Base-by-base conservation (phyloP, 768 basidiomycete genomes). In the Mycena metata region DNA sequence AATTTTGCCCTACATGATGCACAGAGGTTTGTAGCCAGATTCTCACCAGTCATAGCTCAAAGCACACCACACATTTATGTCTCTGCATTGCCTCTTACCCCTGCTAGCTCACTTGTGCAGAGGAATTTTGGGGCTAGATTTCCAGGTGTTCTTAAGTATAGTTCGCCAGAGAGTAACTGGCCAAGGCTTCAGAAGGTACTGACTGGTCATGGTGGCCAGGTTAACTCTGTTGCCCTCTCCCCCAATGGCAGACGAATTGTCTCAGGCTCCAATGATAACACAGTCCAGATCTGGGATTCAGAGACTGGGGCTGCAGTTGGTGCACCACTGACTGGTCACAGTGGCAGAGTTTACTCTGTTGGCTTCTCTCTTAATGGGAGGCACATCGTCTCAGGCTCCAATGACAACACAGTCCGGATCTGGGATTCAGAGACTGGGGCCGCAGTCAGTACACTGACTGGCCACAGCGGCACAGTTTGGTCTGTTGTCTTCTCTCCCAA, bases 251-350 rank as follows among this genome's bases (percentile, higher is more conserved):
- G 5, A 5, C 10, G 16, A 2, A n/a, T 60, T 35, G 60, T 26
- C 7, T 60, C 47, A 19, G 60, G 60, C 1, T 49, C 46, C 0
- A 1, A 39, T 16, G 47, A 60, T 23, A 23, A 8, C 15, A 50
- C 60, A 0, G 13, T 60, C 21, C 36, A 36, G 1, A 23, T 60
- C 33, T 60, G 60, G 60, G 60, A 60, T 15, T 39, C 39, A 15
- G 39, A 39, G 39, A 39, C 39, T 39, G 39, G 39, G 10, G 15
- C 39, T 11, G 5, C 39, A 39, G 5, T 39, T 4, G 39, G 39
- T 10, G 39, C 10, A 15, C 39, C 39, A 26, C 15, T 50, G 24
- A 50, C 26, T 13, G 49, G 49, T 2, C 49, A 50, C 26, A 30
- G 11, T 12, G 5, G 24, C 21, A 9, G 49, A 11, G 49, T 50